Evolutionary conservation across 1,139 yeast species (phyloP).

Genomic region (Debaryomyces coudertii): DNA sequence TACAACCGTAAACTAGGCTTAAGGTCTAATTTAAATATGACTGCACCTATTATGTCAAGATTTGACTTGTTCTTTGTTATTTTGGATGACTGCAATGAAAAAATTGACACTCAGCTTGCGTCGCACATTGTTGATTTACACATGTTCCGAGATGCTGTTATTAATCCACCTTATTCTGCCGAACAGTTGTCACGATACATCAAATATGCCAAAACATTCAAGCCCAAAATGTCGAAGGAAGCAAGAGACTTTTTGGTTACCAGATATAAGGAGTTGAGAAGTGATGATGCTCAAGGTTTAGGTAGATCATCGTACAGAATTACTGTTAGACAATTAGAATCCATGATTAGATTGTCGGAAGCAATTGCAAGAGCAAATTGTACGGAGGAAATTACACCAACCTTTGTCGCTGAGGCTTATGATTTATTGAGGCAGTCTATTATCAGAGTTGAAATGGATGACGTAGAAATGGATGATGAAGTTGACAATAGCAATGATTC

Average conservation of each 20-base stretch:
- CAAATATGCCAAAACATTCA: conserved; percentile 90
- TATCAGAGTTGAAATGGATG: conserved; percentile 93
- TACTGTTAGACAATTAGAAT: conserved; percentile 95
- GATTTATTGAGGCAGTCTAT: conserved; percentile 88
- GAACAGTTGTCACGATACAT: conserved; percentile 89
- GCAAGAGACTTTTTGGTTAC: conserved; percentile 80
- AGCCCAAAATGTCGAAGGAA: conserved; percentile 82
- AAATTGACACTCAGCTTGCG: conserved; percentile 86
- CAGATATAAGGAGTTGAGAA: conserved; percentile 83
- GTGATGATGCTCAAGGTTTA: conserved; percentile 90
- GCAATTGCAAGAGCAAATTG: conserved; percentile 98
- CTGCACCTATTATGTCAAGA: conserved; percentile 99
- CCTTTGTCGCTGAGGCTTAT: conserved; percentile 92
- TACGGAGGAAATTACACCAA: conserved; percentile 83
- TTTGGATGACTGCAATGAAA: conserved; percentile 92
- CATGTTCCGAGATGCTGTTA: conserved; percentile 88
- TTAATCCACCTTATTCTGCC: conserved; percentile 85
- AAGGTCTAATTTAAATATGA: conserved; percentile 88
- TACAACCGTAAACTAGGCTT: conserved; percentile 85
- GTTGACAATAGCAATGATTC: conserved; percentile 35
- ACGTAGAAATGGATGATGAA: conserved; percentile 80
- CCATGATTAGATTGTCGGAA: conserved; percentile 89
- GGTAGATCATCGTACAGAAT: conserved; percentile 89
- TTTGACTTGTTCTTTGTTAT: conserved; percentile 94
- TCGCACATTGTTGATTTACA: conserved; percentile 92